Evolutionary conservation across 495 filamentous ascomycete species (phyloP).

Genomic region (Copromyces sp.): DNA sequence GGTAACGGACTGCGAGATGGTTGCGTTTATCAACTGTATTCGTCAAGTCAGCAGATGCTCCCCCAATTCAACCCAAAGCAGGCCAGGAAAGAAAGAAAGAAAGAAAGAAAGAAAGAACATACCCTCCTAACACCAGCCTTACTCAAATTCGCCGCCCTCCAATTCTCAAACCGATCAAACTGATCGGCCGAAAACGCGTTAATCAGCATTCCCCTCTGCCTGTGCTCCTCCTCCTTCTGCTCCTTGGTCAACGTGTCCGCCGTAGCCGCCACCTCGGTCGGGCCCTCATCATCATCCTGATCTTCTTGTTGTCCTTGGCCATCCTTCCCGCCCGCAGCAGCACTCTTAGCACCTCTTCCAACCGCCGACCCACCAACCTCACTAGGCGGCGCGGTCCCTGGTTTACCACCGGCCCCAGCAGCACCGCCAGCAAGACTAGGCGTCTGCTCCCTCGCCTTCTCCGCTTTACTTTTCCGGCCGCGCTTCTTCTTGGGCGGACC

Average conservation of each 20-base stretch:
- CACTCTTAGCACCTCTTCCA: constrained; percentile 23
- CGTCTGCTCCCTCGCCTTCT: constrained; percentile 41
- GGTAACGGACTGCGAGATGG: constrained; percentile 78
- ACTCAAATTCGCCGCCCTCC: constrained; percentile 56
- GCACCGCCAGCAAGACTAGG: constrained; percentile 40
- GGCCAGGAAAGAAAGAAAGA: neutral
- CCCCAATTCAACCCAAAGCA: neutral
- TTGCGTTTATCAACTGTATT: constrained; percentile 67
- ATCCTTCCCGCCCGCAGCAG: constrained; percentile 4
- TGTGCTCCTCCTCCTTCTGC: constrained; percentile 60
- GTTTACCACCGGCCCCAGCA: constrained; percentile 1
- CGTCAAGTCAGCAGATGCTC: constrained; percentile 13
- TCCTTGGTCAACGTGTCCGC: constrained; percentile 52
- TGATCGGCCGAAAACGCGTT: constrained; percentile 59
- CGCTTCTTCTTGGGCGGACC: constrained; percentile 44
- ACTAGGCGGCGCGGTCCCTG: constrained; percentile 33
- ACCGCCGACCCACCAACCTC: constrained; percentile 20
- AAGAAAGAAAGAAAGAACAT: constrained; percentile 6
- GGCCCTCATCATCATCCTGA: constrained; percentile 56
- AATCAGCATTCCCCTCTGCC: constrained; percentile 49
- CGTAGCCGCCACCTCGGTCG: constrained; percentile 55
- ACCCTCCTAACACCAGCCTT: constrained; percentile 31
- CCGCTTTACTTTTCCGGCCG: constrained; percentile 56
- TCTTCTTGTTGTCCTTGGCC: constrained; percentile 32
- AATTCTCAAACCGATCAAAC: constrained; percentile 61